These are phyloP conservation scores for Neurospora sublineolata DNA, from an alignment of 495 filamentous ascomycete species.

Conservation along the genomic window DNA sequence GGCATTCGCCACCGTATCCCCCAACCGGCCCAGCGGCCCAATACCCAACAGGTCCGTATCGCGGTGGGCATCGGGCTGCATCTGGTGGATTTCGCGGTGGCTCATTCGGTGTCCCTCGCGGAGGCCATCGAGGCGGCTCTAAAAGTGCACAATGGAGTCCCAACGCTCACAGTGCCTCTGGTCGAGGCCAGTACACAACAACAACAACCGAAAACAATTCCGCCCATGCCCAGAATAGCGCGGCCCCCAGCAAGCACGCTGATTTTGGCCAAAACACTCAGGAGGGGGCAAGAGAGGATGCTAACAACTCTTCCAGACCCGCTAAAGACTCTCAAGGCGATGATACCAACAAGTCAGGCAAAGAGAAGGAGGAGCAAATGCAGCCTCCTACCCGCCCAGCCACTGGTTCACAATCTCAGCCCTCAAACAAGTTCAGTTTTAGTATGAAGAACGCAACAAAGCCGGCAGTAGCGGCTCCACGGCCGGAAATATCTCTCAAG, in stretches of 20 bases:
- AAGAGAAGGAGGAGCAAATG: slow-evolving; percentile 30
- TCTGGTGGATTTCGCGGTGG: slow-evolving; percentile 29
- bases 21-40: slow-evolving; percentile 40
- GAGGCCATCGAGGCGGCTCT: slow-evolving; percentile 26
- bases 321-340: slow-evolving; percentile 55
- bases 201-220: slow-evolving; percentile 21
- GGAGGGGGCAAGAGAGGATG: slow-evolving; percentile 34
- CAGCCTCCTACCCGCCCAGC: slow-evolving; percentile 35
- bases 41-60: slow-evolving; percentile 41
- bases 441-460: slow-evolving; percentile 64
- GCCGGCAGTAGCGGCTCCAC: slow-evolving; percentile 45
- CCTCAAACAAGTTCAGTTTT: slow-evolving; percentile 68
- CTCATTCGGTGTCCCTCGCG: slow-evolving; percentile 21
- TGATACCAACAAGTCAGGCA: slow-evolving; percentile 40
- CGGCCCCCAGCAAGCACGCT: slow-evolving; percentile 36
- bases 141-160: slow-evolving; percentile 25
- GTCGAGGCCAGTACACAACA: slow-evolving; percentile 5
- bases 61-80: slow-evolving; percentile 38
- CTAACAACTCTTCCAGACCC: slow-evolving; percentile 49
- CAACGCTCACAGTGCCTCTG: slow-evolving; percentile 8
- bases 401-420: slow-evolving; percentile 36
- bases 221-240: slow-evolving; percentile 21
- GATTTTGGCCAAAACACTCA: slow-evolving; percentile 15
- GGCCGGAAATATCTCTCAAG: slow-evolving; percentile 62
- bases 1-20: slow-evolving; percentile 38